Conservation (phyloP, 257 asterid genomes). For the Thymus quinquecostatus region DNA sequence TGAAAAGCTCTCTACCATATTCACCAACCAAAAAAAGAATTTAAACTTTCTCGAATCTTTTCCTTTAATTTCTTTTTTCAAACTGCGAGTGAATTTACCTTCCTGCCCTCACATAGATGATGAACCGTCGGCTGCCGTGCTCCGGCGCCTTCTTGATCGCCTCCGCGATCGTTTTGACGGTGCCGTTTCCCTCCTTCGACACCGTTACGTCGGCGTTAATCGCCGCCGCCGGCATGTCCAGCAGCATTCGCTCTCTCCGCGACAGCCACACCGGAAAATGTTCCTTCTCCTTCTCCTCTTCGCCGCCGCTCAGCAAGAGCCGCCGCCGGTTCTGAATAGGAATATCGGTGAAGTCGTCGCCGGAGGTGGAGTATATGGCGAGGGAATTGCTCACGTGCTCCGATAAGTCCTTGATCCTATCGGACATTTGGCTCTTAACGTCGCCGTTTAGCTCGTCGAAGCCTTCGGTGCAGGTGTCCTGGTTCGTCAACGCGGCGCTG, state of each 20-base stretch:
- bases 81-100: slow-evolving; percentile 55
- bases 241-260: slow-evolving; percentile 56
- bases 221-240: slow-evolving; percentile 54
- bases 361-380: slow-evolving; percentile 63
- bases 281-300: background rate
- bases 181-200: slow-evolving; percentile 71
- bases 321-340: slow-evolving; percentile 79
- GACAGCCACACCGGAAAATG: slow-evolving; percentile 80
- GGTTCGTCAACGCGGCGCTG: slow-evolving; percentile 86
- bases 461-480: slow-evolving; percentile 89
- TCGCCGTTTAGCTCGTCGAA: slow-evolving; percentile 55
- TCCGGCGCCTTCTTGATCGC: slow-evolving; percentile 97
- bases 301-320: slow-evolving; percentile 38
- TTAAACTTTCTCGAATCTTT: slow-evolving; percentile 25
- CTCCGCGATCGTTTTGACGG: slow-evolving; percentile 71
- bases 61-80: background rate
- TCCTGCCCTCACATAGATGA: slow-evolving; percentile 97
- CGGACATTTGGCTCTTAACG: slow-evolving; percentile 56
- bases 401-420: slow-evolving; percentile 59
- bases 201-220: slow-evolving; percentile 74
- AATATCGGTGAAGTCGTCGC: slow-evolving; percentile 49
- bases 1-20: slow-evolving; percentile 11
- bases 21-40: slow-evolving; percentile 28
- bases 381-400: slow-evolving; percentile 79
- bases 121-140: slow-evolving; percentile 57